phyloP scores from a whole-genome alignment of 1,139 yeast genomes.

The Kurtzmaniella quercitrusa region DNA sequence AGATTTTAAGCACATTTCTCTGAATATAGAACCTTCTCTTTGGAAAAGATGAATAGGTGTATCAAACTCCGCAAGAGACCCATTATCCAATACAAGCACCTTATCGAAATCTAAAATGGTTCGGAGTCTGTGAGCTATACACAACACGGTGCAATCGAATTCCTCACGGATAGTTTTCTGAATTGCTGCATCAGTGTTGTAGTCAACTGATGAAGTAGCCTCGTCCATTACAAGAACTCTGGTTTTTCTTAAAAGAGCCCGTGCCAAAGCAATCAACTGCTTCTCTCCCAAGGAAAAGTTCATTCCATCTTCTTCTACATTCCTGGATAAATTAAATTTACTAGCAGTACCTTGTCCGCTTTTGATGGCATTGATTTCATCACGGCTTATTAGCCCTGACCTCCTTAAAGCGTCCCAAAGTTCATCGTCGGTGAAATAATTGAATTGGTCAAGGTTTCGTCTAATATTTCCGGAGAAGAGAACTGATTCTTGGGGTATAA shows the following conservation, averaged over 20 bases:
- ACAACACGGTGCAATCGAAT: constrained; percentile 47
- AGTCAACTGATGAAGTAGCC: constrained; percentile 56
- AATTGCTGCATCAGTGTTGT: constrained; percentile 49
- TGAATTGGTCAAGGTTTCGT: constrained; percentile 15
- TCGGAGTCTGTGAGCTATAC: constrained; percentile 54
- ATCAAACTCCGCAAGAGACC: constrained; percentile 47
- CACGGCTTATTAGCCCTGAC: constrained; percentile 51
- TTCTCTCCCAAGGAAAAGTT: constrained; percentile 55
- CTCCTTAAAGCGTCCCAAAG: constrained; percentile 56
- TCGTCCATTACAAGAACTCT: constrained; percentile 52
- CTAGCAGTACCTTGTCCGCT: constrained; percentile 9
- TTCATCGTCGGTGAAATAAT: constrained; percentile 42
- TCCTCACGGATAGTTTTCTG: constrained; percentile 45
- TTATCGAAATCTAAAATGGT: constrained; percentile 50
- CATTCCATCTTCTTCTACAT: constrained; percentile 52
- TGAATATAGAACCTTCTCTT: constrained; percentile 21
- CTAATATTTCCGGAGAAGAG: constrained; percentile 16
- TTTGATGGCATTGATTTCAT: constrained; percentile 14
- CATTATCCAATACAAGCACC: constrained; percentile 50
- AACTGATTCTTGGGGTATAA: constrained; percentile 20
- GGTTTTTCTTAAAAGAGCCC: constrained; percentile 48
- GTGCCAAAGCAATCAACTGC: constrained; percentile 49
- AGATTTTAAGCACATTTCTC: constrained; percentile 31
- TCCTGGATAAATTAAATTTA: constrained; percentile 47
- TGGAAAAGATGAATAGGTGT: constrained; percentile 41